Conservation (phyloP, 1,139 yeast genomes). For the Suhomyces atakaporum region DNA sequence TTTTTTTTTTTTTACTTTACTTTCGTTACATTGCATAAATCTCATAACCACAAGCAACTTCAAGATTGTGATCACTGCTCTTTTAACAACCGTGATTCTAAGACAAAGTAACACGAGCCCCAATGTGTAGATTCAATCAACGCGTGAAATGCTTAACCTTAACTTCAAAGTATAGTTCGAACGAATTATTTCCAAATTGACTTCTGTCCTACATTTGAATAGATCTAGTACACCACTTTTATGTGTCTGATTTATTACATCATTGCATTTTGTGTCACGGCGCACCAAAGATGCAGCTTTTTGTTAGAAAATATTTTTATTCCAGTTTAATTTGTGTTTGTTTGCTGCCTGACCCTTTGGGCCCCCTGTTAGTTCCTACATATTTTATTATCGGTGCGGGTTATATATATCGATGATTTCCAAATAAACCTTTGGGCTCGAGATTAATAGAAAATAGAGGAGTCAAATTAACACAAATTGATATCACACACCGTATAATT, state of each 20-base stretch:
- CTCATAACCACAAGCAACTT: conserved; percentile 6
- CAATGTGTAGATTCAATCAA: background rate
- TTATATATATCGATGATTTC: conserved; percentile 11
- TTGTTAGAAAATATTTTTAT: conserved; percentile 8
- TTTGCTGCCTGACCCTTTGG: conserved; percentile 15
- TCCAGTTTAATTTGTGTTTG: conserved; percentile 11
- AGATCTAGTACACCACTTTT: too few species aligned
- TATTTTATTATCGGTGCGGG: conserved; percentile 6
- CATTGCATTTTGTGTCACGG: conserved; percentile 7
- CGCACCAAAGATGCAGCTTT: conserved; percentile 9
- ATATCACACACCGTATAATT: too few species aligned
- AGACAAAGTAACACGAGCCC: conserved; percentile 3
- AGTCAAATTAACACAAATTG: background rate
- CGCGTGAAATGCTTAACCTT: background rate
- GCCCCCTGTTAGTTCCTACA: conserved; percentile 10
- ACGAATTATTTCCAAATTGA: too few species aligned
- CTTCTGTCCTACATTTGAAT: too few species aligned
- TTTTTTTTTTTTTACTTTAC: too few species aligned
- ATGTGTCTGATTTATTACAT: conserved; percentile 5
- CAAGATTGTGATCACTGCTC: conserved; percentile 8
- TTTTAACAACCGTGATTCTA: conserved; percentile 1
- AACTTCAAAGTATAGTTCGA: too few species aligned
- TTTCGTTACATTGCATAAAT: conserved; percentile 3
- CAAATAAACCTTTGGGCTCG: conserved; percentile 7
- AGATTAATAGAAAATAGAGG: background rate